These are phyloP conservation scores for Lenzites betulinus DNA, from an alignment of 768 basidiomycete species.

Conservation along the genomic window DNA sequence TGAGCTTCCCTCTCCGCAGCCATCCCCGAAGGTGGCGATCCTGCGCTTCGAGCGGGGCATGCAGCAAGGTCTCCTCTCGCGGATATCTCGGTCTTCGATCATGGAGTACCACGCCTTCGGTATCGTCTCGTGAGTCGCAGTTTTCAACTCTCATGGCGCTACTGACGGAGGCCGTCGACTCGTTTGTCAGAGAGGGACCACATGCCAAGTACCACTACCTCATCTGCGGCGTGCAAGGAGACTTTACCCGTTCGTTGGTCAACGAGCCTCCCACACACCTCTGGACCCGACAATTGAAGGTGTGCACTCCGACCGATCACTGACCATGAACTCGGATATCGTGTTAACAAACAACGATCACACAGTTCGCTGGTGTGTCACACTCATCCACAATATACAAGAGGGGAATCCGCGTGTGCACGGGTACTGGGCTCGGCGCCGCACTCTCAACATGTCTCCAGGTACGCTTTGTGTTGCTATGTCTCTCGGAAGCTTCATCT, in stretches of 20 bases:
- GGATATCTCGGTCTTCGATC: conserved; percentile 41
- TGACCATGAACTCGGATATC: too few species aligned
- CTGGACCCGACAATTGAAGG: conserved; percentile 49
- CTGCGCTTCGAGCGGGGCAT: conserved; percentile 45
- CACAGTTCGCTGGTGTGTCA: conserved; percentile 45
- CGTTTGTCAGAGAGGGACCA: conserved; percentile 38
- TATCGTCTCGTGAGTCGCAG: conserved; percentile 37
- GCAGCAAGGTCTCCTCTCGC: conserved; percentile 47
- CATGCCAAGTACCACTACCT: conserved; percentile 45
- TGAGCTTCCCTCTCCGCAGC: conserved; percentile 28
- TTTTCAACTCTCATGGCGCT: background rate
- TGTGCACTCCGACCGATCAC: conserved; percentile 14
- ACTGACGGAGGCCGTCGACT: conserved; percentile 12
- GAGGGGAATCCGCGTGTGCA: conserved; percentile 47
- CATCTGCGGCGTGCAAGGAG: conserved; percentile 49
- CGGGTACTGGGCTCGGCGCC: conserved; percentile 48
- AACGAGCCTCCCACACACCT: conserved; percentile 42
- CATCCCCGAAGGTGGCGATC: conserved; percentile 45
- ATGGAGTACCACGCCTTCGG: conserved; percentile 52
- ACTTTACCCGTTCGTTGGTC: conserved; percentile 45
- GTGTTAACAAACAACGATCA: background rate
- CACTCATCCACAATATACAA: conserved; percentile 46
- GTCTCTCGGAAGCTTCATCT: background rate
- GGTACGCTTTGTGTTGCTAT: conserved; percentile 21
- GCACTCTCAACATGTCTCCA: conserved; percentile 47